Base-by-base conservation (phyloP, 352 stramenopile genomes). In the Phytophthora pluvialis region DNA sequence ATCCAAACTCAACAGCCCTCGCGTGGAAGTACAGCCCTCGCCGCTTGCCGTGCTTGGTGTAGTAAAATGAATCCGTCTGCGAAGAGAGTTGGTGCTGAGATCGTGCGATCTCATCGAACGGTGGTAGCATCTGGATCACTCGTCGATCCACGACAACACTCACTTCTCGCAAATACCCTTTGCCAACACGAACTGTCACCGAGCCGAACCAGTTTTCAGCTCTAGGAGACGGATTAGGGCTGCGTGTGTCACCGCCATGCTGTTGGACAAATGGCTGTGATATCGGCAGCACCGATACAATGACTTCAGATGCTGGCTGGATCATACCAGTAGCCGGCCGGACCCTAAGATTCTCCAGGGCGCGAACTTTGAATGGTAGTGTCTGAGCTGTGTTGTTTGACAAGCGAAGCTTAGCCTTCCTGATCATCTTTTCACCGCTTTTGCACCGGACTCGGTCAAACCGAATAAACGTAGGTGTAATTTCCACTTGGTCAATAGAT, bases 61-160 rank as follows among this genome's bases (percentile, higher is more conserved):
- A 94, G 66, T 94, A 94, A 66, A 93, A 94, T 8, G 86, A 89
- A 64, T 94, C 83, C 1, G 83, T 90, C 29, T 94, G 86, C 13
- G 77, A 80, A 26, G 78, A 91, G 21, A 94, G 70, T 4, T 81
- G 70, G 35, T 94, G 86, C 1, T 79, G 75, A 42, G 67, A 77
- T 43, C 86, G 82, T 16, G 80, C 83, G 29, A 86, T 78, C 28
- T 89, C 72, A 29, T 90, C 77, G 38, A 91, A 91, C 1, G 56
- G 60, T 3, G 86, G 83, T 32, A 94, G 57, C 25, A 51, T 50
- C 25, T 58, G 49, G 13, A 91, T 60, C 33, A 78, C 54, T 42
- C 63, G 67, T 25, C 57, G 60, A 56, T 80, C 73, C 16, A 91
- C 68, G n/a, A 90, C 73, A 43, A 94, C 70, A 57, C 82, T 92